Evolutionary conservation across 1,284 basidiomycete genomes (phyloP).

Genomic region (Cryptococcus sp.): DNA sequence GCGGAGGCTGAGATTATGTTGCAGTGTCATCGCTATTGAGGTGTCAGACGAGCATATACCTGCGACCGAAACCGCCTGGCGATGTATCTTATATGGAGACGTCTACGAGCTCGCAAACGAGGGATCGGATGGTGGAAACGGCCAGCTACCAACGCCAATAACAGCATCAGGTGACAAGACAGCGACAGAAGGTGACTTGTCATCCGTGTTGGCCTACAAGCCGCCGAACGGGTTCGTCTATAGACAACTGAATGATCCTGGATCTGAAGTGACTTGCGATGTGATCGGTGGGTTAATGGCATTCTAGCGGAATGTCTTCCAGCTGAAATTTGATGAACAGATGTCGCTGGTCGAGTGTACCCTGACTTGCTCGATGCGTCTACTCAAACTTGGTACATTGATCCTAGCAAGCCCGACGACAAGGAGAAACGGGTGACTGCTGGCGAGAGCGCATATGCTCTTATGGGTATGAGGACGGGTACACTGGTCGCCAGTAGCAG

Average conservation of each 20-base stretch:
- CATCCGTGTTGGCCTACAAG: constrained; percentile 11
- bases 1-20: not conserved
- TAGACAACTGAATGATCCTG: constrained; percentile 32
- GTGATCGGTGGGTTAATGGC: constrained; percentile 32
- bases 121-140: not conserved
- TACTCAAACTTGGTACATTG: constrained; percentile 28
- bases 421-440: constrained; percentile 15
- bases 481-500: constrained; percentile 13
- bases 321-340: constrained; percentile 12
- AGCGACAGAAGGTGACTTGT: constrained; percentile 5
- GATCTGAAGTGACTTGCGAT: constrained; percentile 36
- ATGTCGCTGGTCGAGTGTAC: constrained; percentile 43
- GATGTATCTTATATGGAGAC: constrained; percentile 43
- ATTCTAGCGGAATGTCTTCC: not conserved
- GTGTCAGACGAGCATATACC: constrained; percentile 6
- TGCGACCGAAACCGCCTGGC: constrained; percentile 19
- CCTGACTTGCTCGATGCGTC: constrained; percentile 35
- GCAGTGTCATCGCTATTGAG: constrained; percentile 35
- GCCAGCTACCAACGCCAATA: not conserved
- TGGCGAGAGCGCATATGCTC: constrained; percentile 16
- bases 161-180: not conserved
- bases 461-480: constrained; percentile 27
- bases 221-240: constrained; percentile 32
- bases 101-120: constrained; percentile 33
- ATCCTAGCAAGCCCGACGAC: constrained; percentile 7